phyloP scores from a whole-genome alignment of 2,329 filamentous ascomycete species.

The Colletotrichum lupini region DNA sequence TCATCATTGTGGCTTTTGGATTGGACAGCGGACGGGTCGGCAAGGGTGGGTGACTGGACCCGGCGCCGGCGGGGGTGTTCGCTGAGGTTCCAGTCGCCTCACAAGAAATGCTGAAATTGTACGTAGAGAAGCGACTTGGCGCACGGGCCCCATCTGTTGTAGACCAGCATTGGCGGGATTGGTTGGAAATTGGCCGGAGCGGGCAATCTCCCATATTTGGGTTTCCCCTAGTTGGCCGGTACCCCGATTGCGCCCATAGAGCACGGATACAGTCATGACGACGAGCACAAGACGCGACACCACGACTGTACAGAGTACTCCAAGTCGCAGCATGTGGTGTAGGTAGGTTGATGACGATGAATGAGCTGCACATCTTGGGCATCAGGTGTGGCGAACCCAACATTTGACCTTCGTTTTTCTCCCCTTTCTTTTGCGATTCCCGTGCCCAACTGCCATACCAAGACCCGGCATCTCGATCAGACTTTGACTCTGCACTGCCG shows the following conservation, averaged over 20 bases:
- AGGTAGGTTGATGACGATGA: constrained; percentile 3
- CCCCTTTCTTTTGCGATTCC: background rate
- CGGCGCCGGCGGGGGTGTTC: constrained; percentile 16
- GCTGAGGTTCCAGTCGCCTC: constrained; percentile 5
- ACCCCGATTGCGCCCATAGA: constrained; percentile 10
- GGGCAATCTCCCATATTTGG: constrained; percentile 29
- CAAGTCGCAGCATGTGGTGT: background rate
- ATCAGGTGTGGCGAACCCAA: constrained; percentile 18
- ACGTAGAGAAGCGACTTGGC: constrained; percentile 7
- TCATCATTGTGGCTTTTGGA: background rate
- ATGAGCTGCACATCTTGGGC: background rate
- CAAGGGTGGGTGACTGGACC: constrained; percentile 3
- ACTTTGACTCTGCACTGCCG: constrained; percentile 26
- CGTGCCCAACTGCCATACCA: background rate
- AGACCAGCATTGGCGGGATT: constrained; percentile 19
- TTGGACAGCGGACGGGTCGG: background rate
- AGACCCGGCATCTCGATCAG: constrained; percentile 2
- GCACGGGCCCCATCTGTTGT: constrained; percentile 26
- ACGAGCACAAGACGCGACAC: constrained; percentile 4
- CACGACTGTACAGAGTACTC: background rate
- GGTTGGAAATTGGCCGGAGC: constrained; percentile 27
- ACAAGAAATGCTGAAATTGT: background rate
- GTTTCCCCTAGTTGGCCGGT: constrained; percentile 17
- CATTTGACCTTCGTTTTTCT: background rate
- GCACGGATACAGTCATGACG: constrained; percentile 6